Conservation (phyloP, 495 filamentous ascomycete species). For the Penicillium soppii region DNA sequence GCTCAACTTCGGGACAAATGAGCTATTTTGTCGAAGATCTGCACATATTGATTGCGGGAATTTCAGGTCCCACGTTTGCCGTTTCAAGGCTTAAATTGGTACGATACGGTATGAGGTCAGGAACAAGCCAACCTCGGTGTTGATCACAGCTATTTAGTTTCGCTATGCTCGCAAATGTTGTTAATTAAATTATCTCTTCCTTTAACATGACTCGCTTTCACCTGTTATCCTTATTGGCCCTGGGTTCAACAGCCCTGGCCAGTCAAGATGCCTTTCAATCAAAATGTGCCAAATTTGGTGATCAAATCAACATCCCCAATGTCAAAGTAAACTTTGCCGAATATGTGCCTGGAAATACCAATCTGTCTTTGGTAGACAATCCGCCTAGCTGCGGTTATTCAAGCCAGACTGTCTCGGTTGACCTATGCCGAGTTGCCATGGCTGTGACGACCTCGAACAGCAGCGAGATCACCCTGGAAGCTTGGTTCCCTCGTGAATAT, state of each 20-base stretch:
- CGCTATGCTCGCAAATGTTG: background rate
- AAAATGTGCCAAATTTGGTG: constrained; percentile 31
- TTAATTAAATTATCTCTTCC: background rate
- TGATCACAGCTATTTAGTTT: background rate
- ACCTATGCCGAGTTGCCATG: constrained; percentile 59
- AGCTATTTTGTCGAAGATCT: background rate
- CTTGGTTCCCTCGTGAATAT: constrained; percentile 57
- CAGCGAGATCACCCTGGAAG: constrained; percentile 55
- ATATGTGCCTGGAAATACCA: constrained; percentile 48
- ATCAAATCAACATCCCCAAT: constrained; percentile 35
- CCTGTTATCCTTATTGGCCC: constrained; percentile 18
- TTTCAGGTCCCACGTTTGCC: no score
- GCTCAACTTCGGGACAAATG: background rate
- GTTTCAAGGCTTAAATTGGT: background rate
- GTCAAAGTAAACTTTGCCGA: constrained; percentile 38
- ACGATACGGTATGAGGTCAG: background rate
- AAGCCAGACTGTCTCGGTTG: constrained; percentile 41
- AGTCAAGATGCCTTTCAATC: constrained; percentile 31
- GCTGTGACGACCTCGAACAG: constrained; percentile 52
- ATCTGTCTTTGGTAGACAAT: constrained; percentile 46
- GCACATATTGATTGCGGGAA: no score
- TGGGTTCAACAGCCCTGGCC: constrained; percentile 26
- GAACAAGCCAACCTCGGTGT: background rate
- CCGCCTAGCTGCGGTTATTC: constrained; percentile 40
- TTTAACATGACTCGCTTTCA: constrained; percentile 17